These are phyloP conservation scores for Ustilago xerochloae DNA, from an alignment of 1,284 basidiomycete species.

Conservation along the genomic window DNA sequence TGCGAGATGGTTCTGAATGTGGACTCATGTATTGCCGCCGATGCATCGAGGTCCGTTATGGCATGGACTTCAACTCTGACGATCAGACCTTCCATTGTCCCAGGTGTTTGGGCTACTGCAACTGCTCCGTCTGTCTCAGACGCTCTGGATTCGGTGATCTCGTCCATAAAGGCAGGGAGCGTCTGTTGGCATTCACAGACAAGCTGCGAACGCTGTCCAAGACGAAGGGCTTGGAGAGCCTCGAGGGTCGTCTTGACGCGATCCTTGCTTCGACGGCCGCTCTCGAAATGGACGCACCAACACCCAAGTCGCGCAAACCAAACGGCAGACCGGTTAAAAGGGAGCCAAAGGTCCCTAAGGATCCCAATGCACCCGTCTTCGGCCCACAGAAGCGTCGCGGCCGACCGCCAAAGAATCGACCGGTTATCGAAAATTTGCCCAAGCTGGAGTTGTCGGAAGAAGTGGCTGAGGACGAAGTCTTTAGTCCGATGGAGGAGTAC, in stretches of 20 bases:
- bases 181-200: conserved; percentile 13
- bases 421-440: neutral
- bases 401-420: conserved; percentile 20
- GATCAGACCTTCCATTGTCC: conserved; percentile 38
- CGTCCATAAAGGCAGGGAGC: conserved; percentile 11
- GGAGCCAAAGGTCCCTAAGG: neutral
- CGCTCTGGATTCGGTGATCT: conserved; percentile 29
- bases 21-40: conserved; percentile 32
- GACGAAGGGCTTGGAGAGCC: conserved; percentile 1
- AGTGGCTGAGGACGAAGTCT: conserved; percentile 21
- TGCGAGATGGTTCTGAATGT: conserved; percentile 19
- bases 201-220: conserved; percentile 7
- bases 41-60: conserved; percentile 38
- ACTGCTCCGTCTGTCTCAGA: conserved; percentile 44
- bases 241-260: conserved; percentile 5
- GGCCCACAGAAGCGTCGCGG: conserved; percentile 16
- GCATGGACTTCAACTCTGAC: conserved; percentile 24
- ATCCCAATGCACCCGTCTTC: neutral
- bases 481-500: conserved; percentile 25
- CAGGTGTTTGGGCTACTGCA: conserved; percentile 45
- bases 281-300: neutral
- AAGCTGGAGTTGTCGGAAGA: conserved; percentile 17
- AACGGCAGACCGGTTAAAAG: conserved; percentile 1
- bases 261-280: conserved; percentile 2
- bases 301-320: neutral